Base-by-base conservation (phyloP, 768 basidiomycete genomes). In the Strobilomyces echinocephalus region DNA sequence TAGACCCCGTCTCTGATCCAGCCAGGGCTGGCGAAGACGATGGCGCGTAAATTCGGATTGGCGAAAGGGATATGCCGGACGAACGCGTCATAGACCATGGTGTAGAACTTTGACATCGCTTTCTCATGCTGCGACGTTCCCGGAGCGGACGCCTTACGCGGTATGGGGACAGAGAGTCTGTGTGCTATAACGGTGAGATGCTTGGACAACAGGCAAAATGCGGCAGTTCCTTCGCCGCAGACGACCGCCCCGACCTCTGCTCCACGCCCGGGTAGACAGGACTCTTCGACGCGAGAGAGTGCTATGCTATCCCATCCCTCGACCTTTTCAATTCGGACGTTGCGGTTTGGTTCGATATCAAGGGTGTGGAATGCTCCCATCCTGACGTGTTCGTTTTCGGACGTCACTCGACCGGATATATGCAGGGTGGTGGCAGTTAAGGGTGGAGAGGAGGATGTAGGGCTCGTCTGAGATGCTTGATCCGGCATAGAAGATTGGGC, bases 181-280 rank as follows among this genome's bases (percentile, higher is more conserved):
- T 97, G 92, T 5, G 91, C 76, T 33, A 99, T 85, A 28, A 95
- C 76, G 2, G 97, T 99, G 87, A 98, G 95, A 70, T 98, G 95
- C 62, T 98, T 87, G 2, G 95, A 97, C 14, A 99, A 77, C 30
- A 99, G 72, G 69, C 97, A 98, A 68, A 99, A 89, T 10, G 91
- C 87, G 1, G 97, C 97, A 2, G 83, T 85, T 18, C 97, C 97
- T 76, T 99, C 97, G 33, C 97, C 95, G 59, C 91, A 92, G 5
- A 99, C 91, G 21, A 99, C 79, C 0, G 97, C 97, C 14, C 91
- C 97, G 5, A 99, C 87, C 63, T 99, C 97, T 5, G 97, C 97
- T 0, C 97, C 95, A 60, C 88, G 77, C 24, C 95, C 97, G n/a
- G 93, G 93, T 36, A 90, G 75, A 50, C 91, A 94, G 20, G 93